Percentiles rank a stretch among this genome's conserved stretches.
Conservation (phyloP, 2,329 filamentous ascomycete species). For the Tolypocladium ovalisporum region DNA sequence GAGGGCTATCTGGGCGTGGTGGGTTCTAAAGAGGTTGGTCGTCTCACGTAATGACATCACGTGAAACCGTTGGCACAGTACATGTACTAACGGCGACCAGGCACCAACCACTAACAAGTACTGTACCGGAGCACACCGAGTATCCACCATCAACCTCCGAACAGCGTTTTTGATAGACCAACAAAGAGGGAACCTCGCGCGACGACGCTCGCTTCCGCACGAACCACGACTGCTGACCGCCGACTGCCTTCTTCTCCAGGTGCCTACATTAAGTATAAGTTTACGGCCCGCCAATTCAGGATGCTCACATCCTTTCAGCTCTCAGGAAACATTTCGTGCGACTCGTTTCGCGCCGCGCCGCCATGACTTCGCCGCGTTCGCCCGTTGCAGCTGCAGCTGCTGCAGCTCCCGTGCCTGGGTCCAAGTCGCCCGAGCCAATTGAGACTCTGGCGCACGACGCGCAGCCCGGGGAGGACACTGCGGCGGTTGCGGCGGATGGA, state of each 20-base stretch:
- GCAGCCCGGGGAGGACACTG: conserved; percentile 4
- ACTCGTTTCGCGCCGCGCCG: not conserved
- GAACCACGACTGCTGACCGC: not conserved
- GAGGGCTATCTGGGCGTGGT: too few species aligned
- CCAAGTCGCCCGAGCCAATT: conserved; percentile 5
- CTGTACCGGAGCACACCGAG: too few species aligned
- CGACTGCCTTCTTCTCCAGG: conserved; percentile 18
- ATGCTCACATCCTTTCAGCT: conserved; percentile 20
- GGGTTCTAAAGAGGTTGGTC: not conserved
- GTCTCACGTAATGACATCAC: not conserved
- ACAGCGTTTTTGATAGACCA: not conserved
- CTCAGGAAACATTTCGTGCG: not conserved
- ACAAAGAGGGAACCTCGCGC: not conserved
- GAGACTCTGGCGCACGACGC: conserved; percentile 5
- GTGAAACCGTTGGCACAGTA: not conserved
- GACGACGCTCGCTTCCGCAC: not conserved
- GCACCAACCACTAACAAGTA: too few species aligned
- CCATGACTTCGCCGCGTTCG: conserved; percentile 3
- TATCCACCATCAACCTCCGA: not conserved
- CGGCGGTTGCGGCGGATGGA: conserved; percentile 2
- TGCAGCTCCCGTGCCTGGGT: conserved; percentile 4
- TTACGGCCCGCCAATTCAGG: conserved; percentile 17
- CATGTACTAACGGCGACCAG: not conserved
- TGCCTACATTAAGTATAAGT: conserved; percentile 24
- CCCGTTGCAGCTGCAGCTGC: conserved; percentile 4